A percentile compares a stretch with the other conserved stretches of the same genome.
These are phyloP conservation scores for Fusarium fujikuroi DNA, from an alignment of 2,329 filamentous ascomycete species.

Conservation along the genomic window DNA sequence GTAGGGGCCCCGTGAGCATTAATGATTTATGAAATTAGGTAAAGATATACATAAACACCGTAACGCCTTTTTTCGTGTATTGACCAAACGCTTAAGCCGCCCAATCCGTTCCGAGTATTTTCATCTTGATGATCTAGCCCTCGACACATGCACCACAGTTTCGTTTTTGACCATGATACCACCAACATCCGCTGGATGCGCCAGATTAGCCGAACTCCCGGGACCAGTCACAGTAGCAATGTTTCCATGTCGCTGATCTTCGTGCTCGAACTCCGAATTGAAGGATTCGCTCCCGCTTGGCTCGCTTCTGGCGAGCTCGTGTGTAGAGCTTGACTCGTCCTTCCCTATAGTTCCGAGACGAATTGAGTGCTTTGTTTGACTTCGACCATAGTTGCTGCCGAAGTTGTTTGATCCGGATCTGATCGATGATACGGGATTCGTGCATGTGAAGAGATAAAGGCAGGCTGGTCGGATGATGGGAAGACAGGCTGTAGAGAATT, in stretches of 20 bases:
- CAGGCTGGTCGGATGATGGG: constrained; percentile 36
- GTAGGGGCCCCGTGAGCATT: not conserved
- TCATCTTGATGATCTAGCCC: not conserved
- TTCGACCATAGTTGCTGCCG: constrained; percentile 13
- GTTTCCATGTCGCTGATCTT: constrained; percentile 2
- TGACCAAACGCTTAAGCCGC: not conserved
- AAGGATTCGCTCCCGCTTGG: constrained; percentile 5
- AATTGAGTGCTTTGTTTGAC: constrained; percentile 29
- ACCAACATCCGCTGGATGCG: not conserved
- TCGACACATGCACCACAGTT: constrained; percentile 19
- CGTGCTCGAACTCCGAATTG: constrained; percentile 24
- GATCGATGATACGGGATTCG: not conserved
- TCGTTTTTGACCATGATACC: constrained; percentile 40
- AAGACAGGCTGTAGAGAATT: constrained; percentile 33
- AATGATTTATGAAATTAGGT: not conserved
- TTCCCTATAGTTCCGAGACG: constrained; percentile 17
- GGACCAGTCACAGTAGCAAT: constrained; percentile 8
- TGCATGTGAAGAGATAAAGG: constrained; percentile 27
- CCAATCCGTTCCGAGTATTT: not conserved
- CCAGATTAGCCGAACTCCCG: not conserved
- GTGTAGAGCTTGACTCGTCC: constrained; percentile 32
- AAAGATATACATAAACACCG: not conserved
- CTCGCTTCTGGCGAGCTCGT: constrained; percentile 24
- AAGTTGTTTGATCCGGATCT: constrained; percentile 9
- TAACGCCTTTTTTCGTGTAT: not conserved